Conservation (phyloP, 352 stramenopile genomes). For the Globisporangium okanoganense region DNA sequence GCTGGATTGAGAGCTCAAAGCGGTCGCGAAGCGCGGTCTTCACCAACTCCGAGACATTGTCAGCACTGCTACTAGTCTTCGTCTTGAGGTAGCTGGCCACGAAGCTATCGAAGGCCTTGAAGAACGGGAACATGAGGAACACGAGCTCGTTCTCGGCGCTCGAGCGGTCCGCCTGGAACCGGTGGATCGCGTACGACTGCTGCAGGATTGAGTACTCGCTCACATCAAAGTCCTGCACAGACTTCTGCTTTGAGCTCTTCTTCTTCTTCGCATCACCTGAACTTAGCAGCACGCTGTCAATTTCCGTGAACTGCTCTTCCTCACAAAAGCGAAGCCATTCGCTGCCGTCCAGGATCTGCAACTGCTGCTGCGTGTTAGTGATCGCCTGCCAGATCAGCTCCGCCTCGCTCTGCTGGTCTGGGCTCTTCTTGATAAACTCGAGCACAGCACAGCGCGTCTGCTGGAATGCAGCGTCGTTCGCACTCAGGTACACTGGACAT, state of each 20-base stretch:
- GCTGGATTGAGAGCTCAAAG: constrained; percentile 78
- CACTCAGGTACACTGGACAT: constrained; percentile 42
- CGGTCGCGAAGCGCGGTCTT: constrained; percentile 50
- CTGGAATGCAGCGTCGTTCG: constrained; percentile 47
- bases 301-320: constrained; percentile 50
- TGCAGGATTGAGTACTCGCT: constrained; percentile 63
- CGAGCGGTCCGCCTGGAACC: constrained; percentile 67
- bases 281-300: constrained; percentile 36
- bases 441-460: constrained; percentile 23
- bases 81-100: constrained; percentile 23
- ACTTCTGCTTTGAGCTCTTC: constrained; percentile 18
- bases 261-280: constrained; percentile 16
- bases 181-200: constrained; percentile 80
- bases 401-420: constrained; percentile 20
- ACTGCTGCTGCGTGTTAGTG: constrained; percentile 29
- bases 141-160: constrained; percentile 70
- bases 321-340: constrained; percentile 76
- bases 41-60: constrained; percentile 21
- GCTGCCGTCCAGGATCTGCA: constrained; percentile 54
- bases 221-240: constrained; percentile 28
- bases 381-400: constrained; percentile 38
- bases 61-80: constrained; percentile 2
- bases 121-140: constrained; percentile 67
- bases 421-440: constrained; percentile 2
- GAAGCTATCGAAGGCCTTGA: constrained; percentile 59